Percentiles rank a stretch among this genome's conserved stretches.
These are phyloP conservation scores for Vaccinium myrtillus DNA, from an alignment of 148 eudicot genomes.

Conservation along the genomic window DNA sequence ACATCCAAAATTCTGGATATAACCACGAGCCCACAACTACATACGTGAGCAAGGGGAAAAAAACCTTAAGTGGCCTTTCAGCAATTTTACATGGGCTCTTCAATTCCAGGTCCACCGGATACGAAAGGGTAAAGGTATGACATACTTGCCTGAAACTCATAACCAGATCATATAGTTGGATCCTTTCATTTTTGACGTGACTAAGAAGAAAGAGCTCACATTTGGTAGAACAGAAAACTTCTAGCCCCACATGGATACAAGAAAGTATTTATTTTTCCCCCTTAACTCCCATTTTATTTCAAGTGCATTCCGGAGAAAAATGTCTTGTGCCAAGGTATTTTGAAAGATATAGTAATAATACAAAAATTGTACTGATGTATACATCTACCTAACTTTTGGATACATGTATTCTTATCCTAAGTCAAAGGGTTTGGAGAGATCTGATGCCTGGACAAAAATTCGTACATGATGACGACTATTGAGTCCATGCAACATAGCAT, in stretches of 20 bases:
- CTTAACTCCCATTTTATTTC: background rate
- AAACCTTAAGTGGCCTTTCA: conserved; percentile 1
- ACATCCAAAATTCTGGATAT: background rate
- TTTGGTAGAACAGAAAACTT: background rate
- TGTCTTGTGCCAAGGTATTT: background rate
- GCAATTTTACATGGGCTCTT: background rate
- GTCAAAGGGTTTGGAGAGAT: no score
- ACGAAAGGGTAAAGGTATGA: background rate
- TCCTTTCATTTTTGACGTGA: background rate
- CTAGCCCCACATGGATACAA: background rate
- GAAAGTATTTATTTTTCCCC: background rate
- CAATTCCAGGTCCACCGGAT: background rate
- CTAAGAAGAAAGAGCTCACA: background rate
- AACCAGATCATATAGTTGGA: background rate
- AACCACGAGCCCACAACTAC: background rate
- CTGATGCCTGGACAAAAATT: background rate
- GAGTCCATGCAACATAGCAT: background rate
- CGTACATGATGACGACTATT: background rate
- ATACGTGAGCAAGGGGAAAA: background rate
- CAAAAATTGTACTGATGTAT: background rate
- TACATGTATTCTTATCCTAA: background rate
- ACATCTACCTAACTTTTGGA: background rate
- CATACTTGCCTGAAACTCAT: background rate
- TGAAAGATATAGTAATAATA: background rate
- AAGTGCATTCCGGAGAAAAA: background rate